Conservation (phyloP, 495 filamentous ascomycete species). For the Choiromyces venosus region DNA sequence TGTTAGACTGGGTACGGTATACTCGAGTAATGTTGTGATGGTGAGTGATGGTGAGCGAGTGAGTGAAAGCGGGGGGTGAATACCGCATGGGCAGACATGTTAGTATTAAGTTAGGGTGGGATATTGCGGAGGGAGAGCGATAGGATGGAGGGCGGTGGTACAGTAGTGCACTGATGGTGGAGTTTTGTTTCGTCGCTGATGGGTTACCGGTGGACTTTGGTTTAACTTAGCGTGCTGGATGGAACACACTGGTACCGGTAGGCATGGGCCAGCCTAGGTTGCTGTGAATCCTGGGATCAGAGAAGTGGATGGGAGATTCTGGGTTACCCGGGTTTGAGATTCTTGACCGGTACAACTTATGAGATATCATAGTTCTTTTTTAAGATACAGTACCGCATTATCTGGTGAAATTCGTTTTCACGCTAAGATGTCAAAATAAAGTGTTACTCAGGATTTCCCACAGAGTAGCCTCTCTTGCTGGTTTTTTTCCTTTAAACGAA, state of each 20-base stretch:
- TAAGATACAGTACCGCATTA: too few relatives aligned
- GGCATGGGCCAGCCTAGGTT: background rate
- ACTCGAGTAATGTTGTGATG: background rate
- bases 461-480: too few relatives aligned
- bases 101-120: background rate
- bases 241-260: background rate
- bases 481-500: too few relatives aligned
- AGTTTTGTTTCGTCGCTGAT: background rate
- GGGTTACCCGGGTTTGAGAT: background rate
- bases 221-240: background rate
- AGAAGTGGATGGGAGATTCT: background rate
- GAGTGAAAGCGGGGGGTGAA: background rate
- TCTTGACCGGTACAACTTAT: too few relatives aligned
- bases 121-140: background rate
- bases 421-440: too few relatives aligned
- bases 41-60: background rate
- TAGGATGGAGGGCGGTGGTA: background rate
- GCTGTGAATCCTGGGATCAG: too few relatives aligned
- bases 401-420: too few relatives aligned
- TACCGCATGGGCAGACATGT: conserved; percentile 38
- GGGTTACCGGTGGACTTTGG: background rate
- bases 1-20: conserved; percentile 24
- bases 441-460: too few relatives aligned
- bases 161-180: background rate
- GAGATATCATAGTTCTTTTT: too few relatives aligned